Percentiles rank a stretch among this genome's conserved stretches.
Evolutionary conservation across 371 early-diverging fungal species (phyloP).

Genomic region (Mucor velutinosus): DNA sequence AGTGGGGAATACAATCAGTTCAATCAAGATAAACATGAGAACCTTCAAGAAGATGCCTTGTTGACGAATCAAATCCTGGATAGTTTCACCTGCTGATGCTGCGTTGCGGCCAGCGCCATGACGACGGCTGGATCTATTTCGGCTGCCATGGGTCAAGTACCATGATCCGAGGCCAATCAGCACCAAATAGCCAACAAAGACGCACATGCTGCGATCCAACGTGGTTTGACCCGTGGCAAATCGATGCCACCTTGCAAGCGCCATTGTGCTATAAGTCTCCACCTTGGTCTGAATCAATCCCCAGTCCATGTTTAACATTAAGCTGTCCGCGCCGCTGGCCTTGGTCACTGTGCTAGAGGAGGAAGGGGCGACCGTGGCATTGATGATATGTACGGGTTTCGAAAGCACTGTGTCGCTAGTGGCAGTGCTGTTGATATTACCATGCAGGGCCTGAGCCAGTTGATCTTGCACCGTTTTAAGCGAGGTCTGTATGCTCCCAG

Average conservation of each 20-base stretch:
- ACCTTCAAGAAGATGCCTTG: constrained; percentile 69
- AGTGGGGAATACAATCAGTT: constrained; percentile 85
- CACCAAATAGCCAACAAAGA: constrained; percentile 50
- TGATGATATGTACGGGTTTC: not conserved
- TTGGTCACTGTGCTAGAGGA: not conserved
- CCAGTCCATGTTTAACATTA: constrained; percentile 13
- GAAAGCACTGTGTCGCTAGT: not conserved
- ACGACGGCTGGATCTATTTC: constrained; percentile 5
- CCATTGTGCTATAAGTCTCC: constrained; percentile 13
- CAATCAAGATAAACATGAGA: constrained; percentile 80
- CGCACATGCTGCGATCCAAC: constrained; percentile 51
- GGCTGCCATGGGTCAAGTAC: constrained; percentile 45
- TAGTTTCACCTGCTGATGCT: constrained; percentile 27
- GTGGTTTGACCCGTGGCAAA: constrained; percentile 50
- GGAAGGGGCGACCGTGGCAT: too few relatives aligned
- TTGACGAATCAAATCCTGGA: constrained; percentile 59
- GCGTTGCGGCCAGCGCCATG: not conserved
- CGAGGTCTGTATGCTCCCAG: constrained; percentile 3
- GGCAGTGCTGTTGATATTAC: not conserved
- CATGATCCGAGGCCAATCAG: constrained; percentile 50
- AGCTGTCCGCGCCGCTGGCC: not conserved
- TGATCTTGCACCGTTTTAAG: constrained; percentile 6
- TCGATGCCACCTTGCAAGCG: constrained; percentile 46
- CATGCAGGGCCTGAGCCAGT: not conserved
- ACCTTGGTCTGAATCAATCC: constrained; percentile 25